These are phyloP conservation scores for Astrothelium macrocarpum DNA, from an alignment of 495 filamentous ascomycete species.

Conservation along the genomic window DNA sequence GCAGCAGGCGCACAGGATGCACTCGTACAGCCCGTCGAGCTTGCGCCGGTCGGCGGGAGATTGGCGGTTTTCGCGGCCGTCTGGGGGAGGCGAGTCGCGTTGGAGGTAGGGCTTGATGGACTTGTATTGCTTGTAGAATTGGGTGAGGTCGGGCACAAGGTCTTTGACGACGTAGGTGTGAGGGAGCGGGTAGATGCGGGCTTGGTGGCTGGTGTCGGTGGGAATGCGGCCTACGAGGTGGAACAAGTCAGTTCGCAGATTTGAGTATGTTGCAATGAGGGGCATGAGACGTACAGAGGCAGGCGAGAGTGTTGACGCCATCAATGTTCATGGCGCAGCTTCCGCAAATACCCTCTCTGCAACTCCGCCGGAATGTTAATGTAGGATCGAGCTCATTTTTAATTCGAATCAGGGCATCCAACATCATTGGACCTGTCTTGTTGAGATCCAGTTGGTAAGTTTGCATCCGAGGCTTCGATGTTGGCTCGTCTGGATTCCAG, in stretches of 20 bases:
- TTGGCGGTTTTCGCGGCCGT: conserved; percentile 79
- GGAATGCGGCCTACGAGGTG: conserved; percentile 76
- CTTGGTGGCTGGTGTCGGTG: conserved; percentile 62
- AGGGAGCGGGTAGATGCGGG: conserved; percentile 95
- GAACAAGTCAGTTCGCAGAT: conserved; percentile 10
- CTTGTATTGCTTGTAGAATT: conserved; percentile 99
- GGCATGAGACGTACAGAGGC: conserved; percentile 64
- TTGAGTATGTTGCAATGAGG: background rate
- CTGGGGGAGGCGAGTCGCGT: conserved; percentile 59
- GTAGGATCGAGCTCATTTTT: conserved; percentile 99
- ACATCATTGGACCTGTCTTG: conserved; percentile 96
- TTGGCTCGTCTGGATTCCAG: conserved; percentile 89
- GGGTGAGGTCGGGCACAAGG: conserved; percentile 90
- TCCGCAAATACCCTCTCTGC: conserved; percentile 95
- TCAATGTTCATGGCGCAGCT: conserved; percentile 99
- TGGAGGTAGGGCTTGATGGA: conserved; percentile 98
- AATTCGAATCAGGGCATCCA: conserved; percentile 92
- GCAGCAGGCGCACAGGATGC: conserved; percentile 99
- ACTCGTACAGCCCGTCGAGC: conserved; percentile 97
- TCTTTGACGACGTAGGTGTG: conserved; percentile 99
- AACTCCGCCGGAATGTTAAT: conserved; percentile 87
- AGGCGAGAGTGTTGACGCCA: conserved; percentile 91
- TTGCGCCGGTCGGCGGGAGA: conserved; percentile 83
- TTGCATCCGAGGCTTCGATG: conserved; percentile 91
- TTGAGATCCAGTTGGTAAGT: conserved; percentile 87